These are phyloP conservation scores for Eremothecium sinecaudum DNA, from an alignment of 1,139 yeast genomes.

Conservation along the genomic window DNA sequence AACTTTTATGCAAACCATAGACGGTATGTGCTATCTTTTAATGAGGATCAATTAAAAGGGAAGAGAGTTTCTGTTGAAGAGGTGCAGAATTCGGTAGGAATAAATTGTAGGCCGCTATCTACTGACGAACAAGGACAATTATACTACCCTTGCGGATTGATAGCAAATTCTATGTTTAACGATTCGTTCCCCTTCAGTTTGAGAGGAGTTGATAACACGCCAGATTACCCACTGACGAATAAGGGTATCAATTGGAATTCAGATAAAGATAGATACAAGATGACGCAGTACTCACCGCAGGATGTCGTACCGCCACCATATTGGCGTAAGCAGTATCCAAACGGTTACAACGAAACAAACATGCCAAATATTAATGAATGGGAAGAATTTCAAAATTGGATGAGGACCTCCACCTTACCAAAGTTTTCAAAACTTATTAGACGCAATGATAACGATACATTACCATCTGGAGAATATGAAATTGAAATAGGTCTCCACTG, in stretches of 20 bases:
- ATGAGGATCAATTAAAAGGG: slow-evolving; percentile 86
- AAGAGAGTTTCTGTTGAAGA: slow-evolving; percentile 27
- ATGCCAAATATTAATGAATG: slow-evolving; percentile 51
- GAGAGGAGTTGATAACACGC: slow-evolving; percentile 32
- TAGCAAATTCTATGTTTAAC: slow-evolving; percentile 68
- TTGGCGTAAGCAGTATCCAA: slow-evolving; percentile 57
- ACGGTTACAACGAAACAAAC: slow-evolving; percentile 60
- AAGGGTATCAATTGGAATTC: slow-evolving; percentile 60
- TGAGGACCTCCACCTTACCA: slow-evolving; percentile 75
- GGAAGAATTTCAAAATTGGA: slow-evolving; percentile 65
- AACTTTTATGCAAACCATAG: slow-evolving; percentile 90
- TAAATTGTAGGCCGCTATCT: slow-evolving; percentile 57
- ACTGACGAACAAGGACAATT: slow-evolving; percentile 42
- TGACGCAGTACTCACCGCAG: slow-evolving; percentile 46
- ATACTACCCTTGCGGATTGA: slow-evolving; percentile 69
- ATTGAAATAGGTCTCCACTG: slow-evolving; percentile 54
- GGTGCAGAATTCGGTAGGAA: slow-evolving; percentile 61
- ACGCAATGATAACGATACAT: slow-evolving; percentile 41
- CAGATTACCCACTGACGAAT: slow-evolving; percentile 42
- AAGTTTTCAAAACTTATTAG: slow-evolving; percentile 59
- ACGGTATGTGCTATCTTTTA: slow-evolving; percentile 80
- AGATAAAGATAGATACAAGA: slow-evolving; percentile 49
- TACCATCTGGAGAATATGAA: slow-evolving; percentile 51
- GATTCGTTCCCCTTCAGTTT: slow-evolving; percentile 45
- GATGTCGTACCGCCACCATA: slow-evolving; percentile 72